A percentile compares a stretch with the other conserved stretches of the same genome.
Conservation (phyloP, 2,329 filamentous ascomycete genomes). For the Fusarium tanahbumbuense region DNA sequence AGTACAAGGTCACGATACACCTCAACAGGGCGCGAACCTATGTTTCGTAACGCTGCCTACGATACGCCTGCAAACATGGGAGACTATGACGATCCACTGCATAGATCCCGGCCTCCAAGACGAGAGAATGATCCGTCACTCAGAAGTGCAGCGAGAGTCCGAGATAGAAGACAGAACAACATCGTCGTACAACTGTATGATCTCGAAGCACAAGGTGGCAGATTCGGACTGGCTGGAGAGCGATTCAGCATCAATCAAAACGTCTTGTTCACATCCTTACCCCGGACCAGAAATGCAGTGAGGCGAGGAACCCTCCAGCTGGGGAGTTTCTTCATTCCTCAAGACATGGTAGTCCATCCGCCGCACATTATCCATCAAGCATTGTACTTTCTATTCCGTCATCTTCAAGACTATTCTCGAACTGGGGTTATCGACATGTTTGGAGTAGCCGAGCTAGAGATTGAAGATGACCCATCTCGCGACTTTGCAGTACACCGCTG, state of each 20-base stretch:
- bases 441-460: conserved; percentile 19
- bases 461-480: conserved; percentile 11
- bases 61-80: neutral
- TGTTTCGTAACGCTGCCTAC: neutral
- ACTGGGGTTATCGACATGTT: conserved; percentile 36
- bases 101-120: neutral
- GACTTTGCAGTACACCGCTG: conserved; percentile 17
- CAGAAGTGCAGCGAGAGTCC: neutral
- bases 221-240: conserved; percentile 14
- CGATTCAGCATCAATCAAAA: conserved; percentile 25
- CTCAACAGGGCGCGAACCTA: neutral
- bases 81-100: neutral
- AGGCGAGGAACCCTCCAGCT: conserved; percentile 29
- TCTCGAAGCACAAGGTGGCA: conserved; percentile 1
- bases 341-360: conserved; percentile 3
- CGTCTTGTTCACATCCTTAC: conserved; percentile 24
- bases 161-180: conserved; percentile 15
- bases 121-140: neutral
- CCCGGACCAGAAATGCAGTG: conserved; percentile 22
- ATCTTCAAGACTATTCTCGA: conserved; percentile 28
- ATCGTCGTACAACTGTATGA: conserved; percentile 25
- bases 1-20: neutral
- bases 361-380: conserved; percentile 22
- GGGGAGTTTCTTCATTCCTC: conserved; percentile 16
- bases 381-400: conserved; percentile 33